Evolutionary conservation across 257 asterid species (phyloP).

Genomic region (Solanum chilense): DNA sequence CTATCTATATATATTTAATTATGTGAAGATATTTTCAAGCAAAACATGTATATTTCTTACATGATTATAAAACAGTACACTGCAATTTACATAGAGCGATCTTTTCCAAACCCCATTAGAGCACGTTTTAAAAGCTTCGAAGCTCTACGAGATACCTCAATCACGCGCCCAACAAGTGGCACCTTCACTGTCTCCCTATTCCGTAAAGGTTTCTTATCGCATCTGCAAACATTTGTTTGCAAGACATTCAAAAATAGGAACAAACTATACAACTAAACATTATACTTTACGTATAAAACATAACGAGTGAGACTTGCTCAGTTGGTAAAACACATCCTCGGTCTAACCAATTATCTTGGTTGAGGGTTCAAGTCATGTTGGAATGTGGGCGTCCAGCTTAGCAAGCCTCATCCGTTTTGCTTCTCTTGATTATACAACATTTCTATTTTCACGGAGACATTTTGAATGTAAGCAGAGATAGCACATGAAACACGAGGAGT

Average conservation of each 20-base stretch:
- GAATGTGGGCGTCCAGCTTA: too few species aligned
- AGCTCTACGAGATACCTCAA: conserved; percentile 36
- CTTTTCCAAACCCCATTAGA: conserved; percentile 72
- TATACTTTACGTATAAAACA: too few species aligned
- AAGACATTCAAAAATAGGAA: neutral
- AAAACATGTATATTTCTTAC: too few species aligned
- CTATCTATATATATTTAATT: too few species aligned
- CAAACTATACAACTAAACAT: too few species aligned
- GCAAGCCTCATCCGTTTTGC: neutral
- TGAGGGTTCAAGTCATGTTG: too few species aligned
- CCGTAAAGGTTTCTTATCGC: conserved; percentile 70
- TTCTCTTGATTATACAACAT: too few species aligned
- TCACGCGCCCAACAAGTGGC: conserved; percentile 49
- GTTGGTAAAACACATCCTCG: neutral
- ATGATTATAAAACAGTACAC: too few species aligned
- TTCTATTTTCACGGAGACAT: too few species aligned
- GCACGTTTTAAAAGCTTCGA: conserved; percentile 71
- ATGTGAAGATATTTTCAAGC: too few species aligned
- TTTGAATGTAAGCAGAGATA: too few species aligned
- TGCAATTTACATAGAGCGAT: conserved; percentile 18
- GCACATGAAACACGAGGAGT: too few species aligned
- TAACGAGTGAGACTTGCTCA: neutral
- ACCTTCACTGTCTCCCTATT: conserved; percentile 44
- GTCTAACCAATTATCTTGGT: neutral
- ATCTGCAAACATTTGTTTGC: conserved; percentile 23